Percentiles rank a stretch among this genome's conserved stretches.
Conservation (phyloP, 2,329 filamentous ascomycete genomes). For the Colletotrichum gigasporum region DNA sequence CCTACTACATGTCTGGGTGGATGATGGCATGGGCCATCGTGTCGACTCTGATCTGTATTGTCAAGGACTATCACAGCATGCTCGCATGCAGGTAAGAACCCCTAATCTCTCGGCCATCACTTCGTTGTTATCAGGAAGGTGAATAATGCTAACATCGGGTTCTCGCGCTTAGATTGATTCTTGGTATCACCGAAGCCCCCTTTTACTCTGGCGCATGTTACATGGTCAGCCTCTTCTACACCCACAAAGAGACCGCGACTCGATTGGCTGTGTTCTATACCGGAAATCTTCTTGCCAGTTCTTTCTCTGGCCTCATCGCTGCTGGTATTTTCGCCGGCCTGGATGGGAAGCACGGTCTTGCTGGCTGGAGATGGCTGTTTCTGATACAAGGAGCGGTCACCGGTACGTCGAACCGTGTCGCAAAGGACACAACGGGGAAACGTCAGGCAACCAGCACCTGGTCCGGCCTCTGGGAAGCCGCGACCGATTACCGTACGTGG, state of each 20-base stretch:
- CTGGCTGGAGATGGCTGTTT: slow-evolving; percentile 51
- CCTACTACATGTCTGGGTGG: slow-evolving; percentile 27
- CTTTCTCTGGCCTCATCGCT: slow-evolving; percentile 53
- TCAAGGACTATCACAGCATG: slow-evolving; percentile 18
- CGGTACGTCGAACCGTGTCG: slow-evolving; percentile 38
- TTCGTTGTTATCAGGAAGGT: not conserved
- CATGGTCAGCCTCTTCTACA: slow-evolving; percentile 32
- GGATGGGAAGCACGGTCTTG: slow-evolving; percentile 47
- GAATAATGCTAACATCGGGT: too few species aligned
- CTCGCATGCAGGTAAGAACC: slow-evolving; percentile 10
- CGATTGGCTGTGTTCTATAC: slow-evolving; percentile 55
- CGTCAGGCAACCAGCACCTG: slow-evolving; percentile 48
- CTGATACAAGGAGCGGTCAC: not conserved
- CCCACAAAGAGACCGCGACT: slow-evolving; percentile 28
- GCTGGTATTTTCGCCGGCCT: slow-evolving; percentile 54
- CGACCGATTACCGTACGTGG: slow-evolving; percentile 56
- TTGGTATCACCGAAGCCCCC: slow-evolving; percentile 28
- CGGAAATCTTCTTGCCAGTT: slow-evolving; percentile 54
- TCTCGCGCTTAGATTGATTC: not conserved
- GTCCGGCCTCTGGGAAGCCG: slow-evolving; percentile 54
- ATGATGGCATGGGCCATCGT: slow-evolving; percentile 27
- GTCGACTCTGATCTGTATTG: slow-evolving; percentile 17
- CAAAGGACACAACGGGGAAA: slow-evolving; percentile 41
- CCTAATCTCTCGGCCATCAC: too few species aligned
- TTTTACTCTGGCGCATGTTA: slow-evolving; percentile 31